phyloP scores from a whole-genome alignment of 177 flowering plant genomes.

The Vitis hybrid region DNA sequence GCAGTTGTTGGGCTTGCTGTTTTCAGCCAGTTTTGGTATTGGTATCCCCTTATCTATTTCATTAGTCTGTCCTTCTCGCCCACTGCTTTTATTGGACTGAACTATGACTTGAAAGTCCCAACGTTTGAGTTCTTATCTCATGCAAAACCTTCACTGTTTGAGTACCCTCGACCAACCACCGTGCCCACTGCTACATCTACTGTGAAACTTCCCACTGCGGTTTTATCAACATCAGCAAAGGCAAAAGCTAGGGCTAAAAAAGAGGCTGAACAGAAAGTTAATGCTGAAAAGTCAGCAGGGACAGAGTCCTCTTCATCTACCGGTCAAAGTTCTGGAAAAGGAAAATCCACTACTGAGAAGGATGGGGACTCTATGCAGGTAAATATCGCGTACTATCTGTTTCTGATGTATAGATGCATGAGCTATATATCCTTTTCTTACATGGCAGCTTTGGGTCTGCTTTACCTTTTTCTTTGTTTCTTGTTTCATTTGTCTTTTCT shows the following conservation, averaged over 20 bases:
- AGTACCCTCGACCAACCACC: constrained; percentile 89
- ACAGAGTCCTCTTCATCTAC: constrained; percentile 52
- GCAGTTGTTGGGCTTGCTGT: constrained; percentile 98
- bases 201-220: constrained; percentile 90
- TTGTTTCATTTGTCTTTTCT: no score
- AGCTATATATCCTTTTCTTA: background rate
- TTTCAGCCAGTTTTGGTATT: constrained; percentile 98
- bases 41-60: constrained; percentile 99
- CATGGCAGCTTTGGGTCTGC: no score
- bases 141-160: constrained; percentile 95
- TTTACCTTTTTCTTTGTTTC: no score
- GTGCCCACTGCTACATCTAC: constrained; percentile 76
- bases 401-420: background rate
- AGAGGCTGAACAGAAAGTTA: constrained; percentile 81
- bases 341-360: constrained; percentile 60
- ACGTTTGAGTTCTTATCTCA: constrained; percentile 88
- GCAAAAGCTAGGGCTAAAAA: constrained; percentile 96
- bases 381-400: background rate
- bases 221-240: constrained; percentile 88
- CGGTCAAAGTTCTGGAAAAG: constrained; percentile 51
- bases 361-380: constrained; percentile 98
- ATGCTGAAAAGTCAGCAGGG: constrained; percentile 51
- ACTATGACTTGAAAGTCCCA: constrained; percentile 90
- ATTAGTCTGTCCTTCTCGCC: constrained; percentile 90
- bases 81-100: constrained; percentile 91